These are phyloP conservation scores for Quercus berberidifolia DNA, from an alignment of 306 rosid species.

Conservation along the genomic window DNA sequence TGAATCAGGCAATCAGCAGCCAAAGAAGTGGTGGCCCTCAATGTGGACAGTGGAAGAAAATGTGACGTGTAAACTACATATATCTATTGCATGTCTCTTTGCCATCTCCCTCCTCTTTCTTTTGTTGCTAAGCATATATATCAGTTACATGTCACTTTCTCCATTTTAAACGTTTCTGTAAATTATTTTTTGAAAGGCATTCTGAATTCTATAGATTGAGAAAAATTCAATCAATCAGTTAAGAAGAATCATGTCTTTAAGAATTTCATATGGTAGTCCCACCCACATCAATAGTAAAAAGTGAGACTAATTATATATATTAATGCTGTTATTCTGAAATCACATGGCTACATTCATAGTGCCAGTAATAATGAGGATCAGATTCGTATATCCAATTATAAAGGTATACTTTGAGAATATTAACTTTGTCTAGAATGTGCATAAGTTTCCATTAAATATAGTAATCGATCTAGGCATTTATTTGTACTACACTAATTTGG, in stretches of 20 bases:
- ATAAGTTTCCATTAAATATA: too few relatives aligned
- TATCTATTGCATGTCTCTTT: neutral
- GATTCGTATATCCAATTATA: neutral
- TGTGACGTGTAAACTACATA: neutral
- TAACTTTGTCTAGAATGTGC: too few relatives aligned
- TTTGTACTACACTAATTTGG: too few relatives aligned
- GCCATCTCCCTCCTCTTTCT: neutral
- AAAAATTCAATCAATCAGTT: neutral
- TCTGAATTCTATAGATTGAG: neutral
- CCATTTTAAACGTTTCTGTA: neutral
- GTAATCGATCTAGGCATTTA: too few relatives aligned
- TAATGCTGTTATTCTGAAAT: neutral
- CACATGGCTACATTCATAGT: neutral
- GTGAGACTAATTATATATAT: neutral
- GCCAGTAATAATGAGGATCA: neutral
- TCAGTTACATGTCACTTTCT: neutral
- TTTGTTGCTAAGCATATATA: neutral
- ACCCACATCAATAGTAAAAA: neutral
- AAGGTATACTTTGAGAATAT: too few relatives aligned
- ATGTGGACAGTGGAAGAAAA: slow-evolving; percentile 21
- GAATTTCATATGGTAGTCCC: neutral
- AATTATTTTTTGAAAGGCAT: neutral
- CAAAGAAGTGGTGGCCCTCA: slow-evolving; percentile 20
- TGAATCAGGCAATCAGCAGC: neutral
- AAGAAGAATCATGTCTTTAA: neutral